A percentile compares a stretch with the other conserved stretches of the same genome.
phyloP scores from a whole-genome alignment of 176 grass and related monocot genomes.

The Oryza brachyantha region DNA sequence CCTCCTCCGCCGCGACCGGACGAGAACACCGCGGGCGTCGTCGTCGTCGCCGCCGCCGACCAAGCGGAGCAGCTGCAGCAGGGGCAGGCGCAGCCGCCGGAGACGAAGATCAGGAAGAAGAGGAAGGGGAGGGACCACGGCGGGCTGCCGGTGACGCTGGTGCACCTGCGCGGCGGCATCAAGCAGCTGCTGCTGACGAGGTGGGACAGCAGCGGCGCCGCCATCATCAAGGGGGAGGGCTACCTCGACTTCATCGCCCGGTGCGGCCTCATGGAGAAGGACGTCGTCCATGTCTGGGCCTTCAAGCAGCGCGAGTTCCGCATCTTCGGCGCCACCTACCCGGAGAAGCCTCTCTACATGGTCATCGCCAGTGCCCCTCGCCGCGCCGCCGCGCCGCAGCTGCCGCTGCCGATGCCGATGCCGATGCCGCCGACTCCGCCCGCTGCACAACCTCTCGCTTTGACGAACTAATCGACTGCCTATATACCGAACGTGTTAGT shows the following conservation, averaged over 20 bases:
- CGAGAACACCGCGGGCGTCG: no score
- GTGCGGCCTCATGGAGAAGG: background rate
- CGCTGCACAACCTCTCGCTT: background rate
- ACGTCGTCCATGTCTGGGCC: background rate
- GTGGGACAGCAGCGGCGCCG: background rate
- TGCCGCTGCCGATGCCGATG: no score
- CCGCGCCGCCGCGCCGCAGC: no score
- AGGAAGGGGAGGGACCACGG: background rate
- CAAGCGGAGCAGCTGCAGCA: no score
- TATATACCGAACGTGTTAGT: no score
- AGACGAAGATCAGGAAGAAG: background rate
- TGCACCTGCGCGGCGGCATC: background rate
- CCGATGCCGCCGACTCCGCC: no score
- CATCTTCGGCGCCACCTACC: background rate
- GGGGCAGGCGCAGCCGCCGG: no score
- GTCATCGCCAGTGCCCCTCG: background rate
- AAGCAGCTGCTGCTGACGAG: background rate
- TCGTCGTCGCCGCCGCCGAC: no score
- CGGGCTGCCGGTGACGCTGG: background rate
- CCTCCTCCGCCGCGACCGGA: background rate
- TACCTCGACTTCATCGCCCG: background rate
- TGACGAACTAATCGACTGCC: background rate
- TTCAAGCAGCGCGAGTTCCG: background rate
- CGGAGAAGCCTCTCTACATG: background rate
- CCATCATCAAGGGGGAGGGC: background rate